These are phyloP conservation scores for Lipomyces lipofer DNA, from an alignment of 805 yeast genomes.

Conservation along the genomic window DNA sequence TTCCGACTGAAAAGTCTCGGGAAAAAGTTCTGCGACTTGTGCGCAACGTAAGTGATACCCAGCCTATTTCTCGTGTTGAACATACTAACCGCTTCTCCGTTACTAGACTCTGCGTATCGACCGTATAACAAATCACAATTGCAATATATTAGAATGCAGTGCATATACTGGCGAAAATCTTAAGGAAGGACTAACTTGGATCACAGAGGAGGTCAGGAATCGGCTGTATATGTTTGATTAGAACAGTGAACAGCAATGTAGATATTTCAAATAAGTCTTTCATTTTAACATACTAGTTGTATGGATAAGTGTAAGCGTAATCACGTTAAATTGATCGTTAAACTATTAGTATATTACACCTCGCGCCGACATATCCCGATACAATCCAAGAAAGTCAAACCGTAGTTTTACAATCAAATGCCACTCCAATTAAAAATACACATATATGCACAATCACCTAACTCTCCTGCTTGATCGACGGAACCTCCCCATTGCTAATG, in stretches of 20 bases:
- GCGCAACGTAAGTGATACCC: slow-evolving; percentile 8
- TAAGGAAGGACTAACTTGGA: slow-evolving; percentile 47
- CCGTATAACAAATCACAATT: slow-evolving; percentile 44
- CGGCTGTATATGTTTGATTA: slow-evolving; percentile 40
- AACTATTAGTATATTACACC: no score
- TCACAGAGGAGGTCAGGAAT: slow-evolving; percentile 44
- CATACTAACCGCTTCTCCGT: neutral
- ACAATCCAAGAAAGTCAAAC: neutral
- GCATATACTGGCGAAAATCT: slow-evolving; percentile 51
- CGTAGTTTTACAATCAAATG: neutral
- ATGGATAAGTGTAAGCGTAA: no score
- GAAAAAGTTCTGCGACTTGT: slow-evolving; percentile 17
- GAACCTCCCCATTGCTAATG: slow-evolving; percentile 22
- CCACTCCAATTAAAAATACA: neutral
- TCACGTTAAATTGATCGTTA: no score
- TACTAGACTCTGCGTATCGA: slow-evolving; percentile 40
- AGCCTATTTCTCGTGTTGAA: neutral
- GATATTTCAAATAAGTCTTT: neutral
- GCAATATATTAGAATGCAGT: slow-evolving; percentile 49
- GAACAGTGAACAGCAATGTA: no score
- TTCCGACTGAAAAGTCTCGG: slow-evolving; percentile 36
- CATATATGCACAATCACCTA: slow-evolving; percentile 1
- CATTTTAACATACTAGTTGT: no score
- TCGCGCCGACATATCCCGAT: neutral
- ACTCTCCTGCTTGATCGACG: neutral